These are phyloP conservation scores for Globisporangium megalacanthum DNA, from an alignment of 352 stramenopile species.

Conservation along the genomic window DNA sequence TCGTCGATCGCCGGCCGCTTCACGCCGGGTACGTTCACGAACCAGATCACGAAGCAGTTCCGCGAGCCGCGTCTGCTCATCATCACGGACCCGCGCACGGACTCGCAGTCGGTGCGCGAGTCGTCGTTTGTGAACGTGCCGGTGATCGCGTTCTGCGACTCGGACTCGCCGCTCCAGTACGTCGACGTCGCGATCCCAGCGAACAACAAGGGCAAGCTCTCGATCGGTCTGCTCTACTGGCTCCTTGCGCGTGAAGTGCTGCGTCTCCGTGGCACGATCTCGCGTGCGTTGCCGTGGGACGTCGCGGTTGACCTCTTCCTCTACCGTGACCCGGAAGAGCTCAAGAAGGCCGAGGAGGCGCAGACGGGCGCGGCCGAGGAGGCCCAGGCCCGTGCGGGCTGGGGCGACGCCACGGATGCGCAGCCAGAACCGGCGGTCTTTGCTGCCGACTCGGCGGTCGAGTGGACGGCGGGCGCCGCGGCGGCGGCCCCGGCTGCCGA, in stretches of 20 bases:
- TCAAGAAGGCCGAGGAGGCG: slow-evolving; percentile 99
- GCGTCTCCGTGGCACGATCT: slow-evolving; percentile 96
- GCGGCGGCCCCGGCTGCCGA: slow-evolving; percentile 36
- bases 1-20: slow-evolving; percentile 98
- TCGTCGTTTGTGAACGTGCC: slow-evolving; percentile 99
- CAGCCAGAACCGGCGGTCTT: slow-evolving; percentile 51
- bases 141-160: slow-evolving; percentile 99
- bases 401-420: slow-evolving; percentile 56
- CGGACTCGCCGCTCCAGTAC: slow-evolving; percentile 98
- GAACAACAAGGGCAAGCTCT: slow-evolving; percentile 99
- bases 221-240: slow-evolving; percentile 99
- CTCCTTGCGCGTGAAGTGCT: slow-evolving; percentile 98
- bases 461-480: slow-evolving; percentile 54
- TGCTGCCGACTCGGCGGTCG: slow-evolving; percentile 36
- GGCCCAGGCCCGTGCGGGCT: slow-evolving; percentile 57
- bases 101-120: slow-evolving; percentile 97
- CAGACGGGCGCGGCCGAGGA: slow-evolving; percentile 85
- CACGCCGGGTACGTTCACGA: slow-evolving; percentile 99
- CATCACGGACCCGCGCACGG: slow-evolving; percentile 98
- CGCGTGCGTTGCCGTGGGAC: slow-evolving; percentile 93
- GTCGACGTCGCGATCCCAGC: slow-evolving; percentile 99
- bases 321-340: slow-evolving; percentile 99
- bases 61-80: slow-evolving; percentile 98
- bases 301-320: slow-evolving; percentile 99
- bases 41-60: slow-evolving; percentile 99